These are phyloP conservation scores for Fusarium verrucosum DNA, from an alignment of 2,329 filamentous ascomycete species.

Conservation along the genomic window DNA sequence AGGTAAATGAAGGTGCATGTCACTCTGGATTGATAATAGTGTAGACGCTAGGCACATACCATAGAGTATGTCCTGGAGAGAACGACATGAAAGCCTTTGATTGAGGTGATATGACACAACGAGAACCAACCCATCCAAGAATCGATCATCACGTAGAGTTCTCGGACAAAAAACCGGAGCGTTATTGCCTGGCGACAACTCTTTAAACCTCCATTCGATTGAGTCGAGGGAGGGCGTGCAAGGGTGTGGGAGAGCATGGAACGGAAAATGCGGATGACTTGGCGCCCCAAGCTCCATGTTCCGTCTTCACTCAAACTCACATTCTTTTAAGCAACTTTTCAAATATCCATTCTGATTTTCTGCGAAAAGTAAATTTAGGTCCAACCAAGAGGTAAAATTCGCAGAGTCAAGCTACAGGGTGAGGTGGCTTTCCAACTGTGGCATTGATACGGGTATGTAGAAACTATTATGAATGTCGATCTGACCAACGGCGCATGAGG, in stretches of 20 bases:
- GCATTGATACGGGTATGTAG: constrained; percentile 5
- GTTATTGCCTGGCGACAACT: constrained; percentile 19
- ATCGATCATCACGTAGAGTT: constrained; percentile 5
- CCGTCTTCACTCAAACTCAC: constrained; percentile 20
- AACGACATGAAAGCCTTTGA: constrained; percentile 8
- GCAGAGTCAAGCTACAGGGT: background rate
- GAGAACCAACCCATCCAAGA: background rate
- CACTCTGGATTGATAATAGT: constrained; percentile 14
- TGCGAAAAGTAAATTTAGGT: background rate
- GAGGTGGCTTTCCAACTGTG: constrained; percentile 2
- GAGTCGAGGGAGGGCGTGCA: constrained; percentile 41
- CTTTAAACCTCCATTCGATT: constrained; percentile 19
- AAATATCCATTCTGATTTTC: background rate
- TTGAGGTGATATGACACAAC: constrained; percentile 1
- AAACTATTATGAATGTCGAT: constrained; percentile 23
- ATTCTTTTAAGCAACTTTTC: constrained; percentile 17
- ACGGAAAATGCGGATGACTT: constrained; percentile 46
- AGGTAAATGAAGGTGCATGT: constrained; percentile 21
- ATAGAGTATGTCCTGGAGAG: background rate
- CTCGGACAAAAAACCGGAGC: constrained; percentile 19
- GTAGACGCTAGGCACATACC: constrained; percentile 1
- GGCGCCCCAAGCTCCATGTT: constrained; percentile 38
- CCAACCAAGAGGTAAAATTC: background rate
- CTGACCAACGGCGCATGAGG: constrained; percentile 22
- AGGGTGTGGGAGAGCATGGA: constrained; percentile 42